Conservation (phyloP, 306 rosid genomes). For the Glycyrrhiza uralensis region DNA sequence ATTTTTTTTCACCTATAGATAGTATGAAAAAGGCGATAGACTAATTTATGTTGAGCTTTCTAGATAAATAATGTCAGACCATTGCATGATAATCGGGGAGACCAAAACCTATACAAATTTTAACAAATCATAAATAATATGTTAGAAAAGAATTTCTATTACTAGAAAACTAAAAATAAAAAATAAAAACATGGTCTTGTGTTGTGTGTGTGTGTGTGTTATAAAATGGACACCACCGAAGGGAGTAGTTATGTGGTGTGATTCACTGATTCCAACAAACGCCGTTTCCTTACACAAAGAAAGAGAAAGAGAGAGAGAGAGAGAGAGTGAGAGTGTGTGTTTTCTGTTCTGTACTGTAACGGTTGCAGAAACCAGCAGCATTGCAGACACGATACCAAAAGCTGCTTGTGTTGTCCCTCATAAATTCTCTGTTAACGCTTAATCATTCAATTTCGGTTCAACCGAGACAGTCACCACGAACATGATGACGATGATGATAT, state of each 20-base stretch:
- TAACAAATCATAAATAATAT: too few relatives aligned
- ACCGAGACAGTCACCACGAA: neutral
- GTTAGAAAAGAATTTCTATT: too few relatives aligned
- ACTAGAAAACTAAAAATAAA: too few relatives aligned
- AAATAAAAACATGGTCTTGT: too few relatives aligned
- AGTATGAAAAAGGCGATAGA: too few relatives aligned
- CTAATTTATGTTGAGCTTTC: too few relatives aligned
- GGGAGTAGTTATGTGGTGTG: neutral
- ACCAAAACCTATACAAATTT: too few relatives aligned
- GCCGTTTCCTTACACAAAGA: neutral
- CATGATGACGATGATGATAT: neutral
- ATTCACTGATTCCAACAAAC: slow-evolving; percentile 19
- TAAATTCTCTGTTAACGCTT: neutral
- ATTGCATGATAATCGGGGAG: too few relatives aligned
- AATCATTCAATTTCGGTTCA: slow-evolving; percentile 6
- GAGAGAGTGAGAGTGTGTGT: too few relatives aligned
- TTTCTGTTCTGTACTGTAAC: neutral
- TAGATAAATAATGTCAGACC: too few relatives aligned
- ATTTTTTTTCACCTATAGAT: too few relatives aligned
- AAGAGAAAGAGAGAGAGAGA: neutral
- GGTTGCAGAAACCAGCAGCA: neutral
- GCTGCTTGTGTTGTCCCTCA: neutral
- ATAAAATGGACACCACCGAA: slow-evolving; percentile 7
- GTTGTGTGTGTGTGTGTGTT: too few relatives aligned
- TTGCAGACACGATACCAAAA: slow-evolving; percentile 14